These are phyloP conservation scores for Cladosporium velox DNA, from an alignment of 2,329 filamentous ascomycete genomes.

Conservation along the genomic window DNA sequence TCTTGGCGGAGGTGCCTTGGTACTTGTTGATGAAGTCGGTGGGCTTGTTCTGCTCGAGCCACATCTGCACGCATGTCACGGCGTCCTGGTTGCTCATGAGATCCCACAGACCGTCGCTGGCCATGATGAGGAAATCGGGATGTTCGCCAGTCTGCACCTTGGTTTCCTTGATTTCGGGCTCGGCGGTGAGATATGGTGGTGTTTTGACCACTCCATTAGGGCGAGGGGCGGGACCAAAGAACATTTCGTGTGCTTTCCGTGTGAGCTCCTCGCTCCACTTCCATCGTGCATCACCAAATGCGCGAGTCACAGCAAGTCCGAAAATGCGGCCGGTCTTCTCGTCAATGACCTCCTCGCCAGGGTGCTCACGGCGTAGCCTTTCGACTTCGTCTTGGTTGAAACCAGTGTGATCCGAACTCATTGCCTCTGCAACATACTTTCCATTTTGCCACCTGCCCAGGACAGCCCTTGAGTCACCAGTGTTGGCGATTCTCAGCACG, in stretches of 20 bases:
- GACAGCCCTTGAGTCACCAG: conserved; percentile 68
- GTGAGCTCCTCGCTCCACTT: conserved; percentile 62
- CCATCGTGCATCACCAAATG: conserved; percentile 69
- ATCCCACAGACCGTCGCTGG: conserved; percentile 65
- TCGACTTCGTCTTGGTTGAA: conserved; percentile 61
- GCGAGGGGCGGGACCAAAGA: conserved; percentile 52
- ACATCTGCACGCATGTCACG: conserved; percentile 53
- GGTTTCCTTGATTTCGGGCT: conserved; percentile 64
- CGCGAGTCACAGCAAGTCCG: conserved; percentile 63
- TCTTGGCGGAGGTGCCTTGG: not conserved
- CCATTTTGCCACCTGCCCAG: conserved; percentile 55
- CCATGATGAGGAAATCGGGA: conserved; percentile 65
- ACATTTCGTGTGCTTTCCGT: conserved; percentile 48
- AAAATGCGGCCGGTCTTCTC: conserved; percentile 60
- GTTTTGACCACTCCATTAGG: conserved; percentile 49
- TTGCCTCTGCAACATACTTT: conserved; percentile 54
- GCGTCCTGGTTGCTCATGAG: conserved; percentile 37
- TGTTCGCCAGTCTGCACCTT: conserved; percentile 46
- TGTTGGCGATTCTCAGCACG: conserved; percentile 63
- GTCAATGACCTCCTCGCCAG: conserved; percentile 61
- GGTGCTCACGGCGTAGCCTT: conserved; percentile 60
- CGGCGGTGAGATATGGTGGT: conserved; percentile 68
- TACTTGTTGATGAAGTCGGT: conserved; percentile 27
- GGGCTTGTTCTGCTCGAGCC: conserved; percentile 49
- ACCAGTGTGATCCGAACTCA: conserved; percentile 68